phyloP scores from a whole-genome alignment of 2,329 filamentous ascomycete species.

The Amesomyces nigricolor region DNA sequence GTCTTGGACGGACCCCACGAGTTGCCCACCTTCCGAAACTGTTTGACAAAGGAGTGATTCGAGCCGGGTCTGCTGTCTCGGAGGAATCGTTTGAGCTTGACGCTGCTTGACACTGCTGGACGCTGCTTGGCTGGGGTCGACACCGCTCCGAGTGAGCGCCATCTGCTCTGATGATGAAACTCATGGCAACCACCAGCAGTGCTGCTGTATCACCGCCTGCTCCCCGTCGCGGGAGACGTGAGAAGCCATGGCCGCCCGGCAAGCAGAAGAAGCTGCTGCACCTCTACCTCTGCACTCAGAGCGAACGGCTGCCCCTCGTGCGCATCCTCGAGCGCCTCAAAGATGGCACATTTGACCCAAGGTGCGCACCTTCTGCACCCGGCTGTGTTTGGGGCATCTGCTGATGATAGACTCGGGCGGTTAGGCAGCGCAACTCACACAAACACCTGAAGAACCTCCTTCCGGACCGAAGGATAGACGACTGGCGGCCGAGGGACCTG shows the following conservation, averaged over 20 bases:
- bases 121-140: not conserved
- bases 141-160: not conserved
- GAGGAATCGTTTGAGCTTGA: not conserved
- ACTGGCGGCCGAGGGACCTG: constrained; percentile 26
- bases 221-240: constrained; percentile 25
- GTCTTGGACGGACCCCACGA: not conserved
- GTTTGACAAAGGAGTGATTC: not conserved
- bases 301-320: constrained; percentile 26
- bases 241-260: constrained; percentile 26
- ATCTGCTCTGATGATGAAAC: constrained; percentile 18
- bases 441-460: constrained; percentile 26
- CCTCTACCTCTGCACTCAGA: constrained; percentile 28
- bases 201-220: constrained; percentile 19
- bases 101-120: not conserved
- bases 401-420: constrained; percentile 13
- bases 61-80: not conserved
- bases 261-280: constrained; percentile 27
- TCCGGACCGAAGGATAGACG: constrained; percentile 27
- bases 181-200: constrained; percentile 14
- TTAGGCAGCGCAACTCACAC: constrained; percentile 27
- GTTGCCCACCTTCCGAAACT: constrained; percentile 2
- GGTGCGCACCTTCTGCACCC: constrained; percentile 16
- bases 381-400: not conserved
- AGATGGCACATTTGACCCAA: constrained; percentile 26
- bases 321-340: constrained; percentile 26